A percentile compares a stretch with the other conserved stretches of the same genome.
Evolutionary conservation across 495 filamentous ascomycete species (phyloP).

Genomic region (Neurospora sublineolata): DNA sequence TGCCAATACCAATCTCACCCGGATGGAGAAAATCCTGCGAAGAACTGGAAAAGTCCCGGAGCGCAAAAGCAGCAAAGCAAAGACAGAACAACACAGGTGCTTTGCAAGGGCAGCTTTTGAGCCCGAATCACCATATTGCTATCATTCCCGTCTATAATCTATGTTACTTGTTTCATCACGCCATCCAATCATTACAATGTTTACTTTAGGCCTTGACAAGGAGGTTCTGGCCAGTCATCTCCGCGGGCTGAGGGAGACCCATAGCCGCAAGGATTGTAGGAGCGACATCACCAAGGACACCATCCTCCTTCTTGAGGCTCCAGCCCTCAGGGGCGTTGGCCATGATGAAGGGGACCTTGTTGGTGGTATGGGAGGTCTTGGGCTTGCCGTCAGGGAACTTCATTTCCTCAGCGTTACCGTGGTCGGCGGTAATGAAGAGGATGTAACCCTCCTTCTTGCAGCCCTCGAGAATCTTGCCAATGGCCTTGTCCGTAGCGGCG

Average conservation of each 20-base stretch:
- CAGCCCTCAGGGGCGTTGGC: conserved; percentile 87
- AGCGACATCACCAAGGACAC: conserved; percentile 91
- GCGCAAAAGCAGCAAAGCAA: neutral
- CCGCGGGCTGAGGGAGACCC: conserved; percentile 78
- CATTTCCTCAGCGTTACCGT: conserved; percentile 99
- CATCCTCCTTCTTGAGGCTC: conserved; percentile 68
- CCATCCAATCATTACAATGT: neutral
- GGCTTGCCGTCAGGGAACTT: conserved; percentile 86
- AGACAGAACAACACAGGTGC: neutral
- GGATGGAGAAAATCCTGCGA: neutral
- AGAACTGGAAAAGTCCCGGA: neutral
- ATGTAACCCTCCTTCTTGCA: conserved; percentile 88
- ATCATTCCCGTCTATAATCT: conserved; percentile 8
- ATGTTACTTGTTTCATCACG: conserved; percentile 3
- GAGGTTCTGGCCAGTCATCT: conserved; percentile 82
- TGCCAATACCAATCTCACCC: neutral
- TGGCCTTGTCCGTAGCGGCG: conserved; percentile 80
- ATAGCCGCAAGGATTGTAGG: conserved; percentile 83
- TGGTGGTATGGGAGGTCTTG: conserved; percentile 95
- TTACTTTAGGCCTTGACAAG: conserved; percentile 54
- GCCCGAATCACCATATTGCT: neutral
- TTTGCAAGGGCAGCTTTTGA: neutral
- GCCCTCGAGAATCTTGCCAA: conserved; percentile 78
- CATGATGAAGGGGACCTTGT: conserved; percentile 97
- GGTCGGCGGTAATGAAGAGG: conserved; percentile 89